phyloP scores from a whole-genome alignment of 768 basidiomycete species.

The Russula earlei region DNA sequence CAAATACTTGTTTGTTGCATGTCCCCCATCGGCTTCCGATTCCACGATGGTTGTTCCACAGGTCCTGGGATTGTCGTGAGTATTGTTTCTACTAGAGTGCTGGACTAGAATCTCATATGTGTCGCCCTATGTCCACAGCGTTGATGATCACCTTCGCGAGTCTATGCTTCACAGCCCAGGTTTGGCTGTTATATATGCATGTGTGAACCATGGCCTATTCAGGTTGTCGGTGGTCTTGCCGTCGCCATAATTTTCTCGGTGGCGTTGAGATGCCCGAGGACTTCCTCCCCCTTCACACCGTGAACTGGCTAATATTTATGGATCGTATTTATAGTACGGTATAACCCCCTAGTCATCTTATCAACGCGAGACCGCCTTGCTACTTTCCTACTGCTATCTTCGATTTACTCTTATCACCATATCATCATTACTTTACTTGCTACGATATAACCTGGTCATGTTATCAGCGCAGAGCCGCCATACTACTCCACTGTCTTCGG shows the following conservation, averaged over 20 bases:
- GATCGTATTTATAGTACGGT: not conserved
- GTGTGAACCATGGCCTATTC: not conserved
- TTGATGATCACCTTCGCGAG: not conserved
- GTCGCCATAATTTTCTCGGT: not conserved
- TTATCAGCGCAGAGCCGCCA: too few relatives aligned
- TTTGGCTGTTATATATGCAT: slow-evolving; percentile 4
- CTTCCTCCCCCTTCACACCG: not conserved
- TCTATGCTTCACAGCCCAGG: not conserved
- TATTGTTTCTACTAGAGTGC: not conserved
- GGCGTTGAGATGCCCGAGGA: not conserved
- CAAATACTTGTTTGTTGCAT: not conserved
- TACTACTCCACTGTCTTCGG: too few relatives aligned
- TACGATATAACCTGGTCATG: too few relatives aligned
- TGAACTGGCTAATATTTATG: not conserved
- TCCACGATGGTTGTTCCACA: not conserved
- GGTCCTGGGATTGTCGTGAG: slow-evolving; percentile 1
- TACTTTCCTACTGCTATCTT: too few relatives aligned
- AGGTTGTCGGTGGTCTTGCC: not conserved
- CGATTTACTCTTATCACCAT: too few relatives aligned
- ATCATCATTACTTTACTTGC: not conserved
- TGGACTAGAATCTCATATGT: not conserved
- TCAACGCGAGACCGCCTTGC: not conserved
- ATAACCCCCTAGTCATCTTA: not conserved
- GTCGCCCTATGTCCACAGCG: not conserved
- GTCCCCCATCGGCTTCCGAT: not conserved